phyloP scores from a whole-genome alignment of 148 eudicot genomes.

The Drosera capensis region DNA sequence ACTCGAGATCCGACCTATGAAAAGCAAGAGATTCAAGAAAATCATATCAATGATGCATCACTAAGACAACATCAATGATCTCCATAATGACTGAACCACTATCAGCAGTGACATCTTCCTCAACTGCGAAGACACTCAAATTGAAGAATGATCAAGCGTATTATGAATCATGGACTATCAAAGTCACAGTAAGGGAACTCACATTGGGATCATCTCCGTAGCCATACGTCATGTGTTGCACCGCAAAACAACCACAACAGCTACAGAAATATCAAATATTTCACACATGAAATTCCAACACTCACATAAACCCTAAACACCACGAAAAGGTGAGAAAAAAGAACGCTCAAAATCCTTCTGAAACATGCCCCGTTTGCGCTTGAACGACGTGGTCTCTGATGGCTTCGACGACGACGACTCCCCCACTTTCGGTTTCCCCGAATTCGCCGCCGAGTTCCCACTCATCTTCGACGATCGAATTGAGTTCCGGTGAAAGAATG shows the following conservation, averaged over 20 bases:
- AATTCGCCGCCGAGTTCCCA: conserved; percentile 30
- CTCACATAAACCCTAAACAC: neutral
- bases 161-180: too few relatives aligned
- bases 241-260: conserved; percentile 22
- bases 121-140: too few relatives aligned
- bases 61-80: too few relatives aligned
- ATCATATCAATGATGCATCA: too few relatives aligned
- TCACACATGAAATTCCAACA: too few relatives aligned
- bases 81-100: too few relatives aligned
- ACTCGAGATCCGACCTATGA: too few relatives aligned
- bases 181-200: conserved; percentile 18
- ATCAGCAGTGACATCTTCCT: too few relatives aligned
- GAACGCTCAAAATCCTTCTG: conserved; percentile 72
- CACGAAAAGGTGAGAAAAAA: neutral
- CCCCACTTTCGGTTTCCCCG: conserved; percentile 50
- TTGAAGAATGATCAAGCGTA: too few relatives aligned
- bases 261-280: neutral
- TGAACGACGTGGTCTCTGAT: conserved; percentile 42
- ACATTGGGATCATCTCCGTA: conserved; percentile 90
- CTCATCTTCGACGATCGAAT: too few relatives aligned
- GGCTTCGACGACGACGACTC: conserved; percentile 36
- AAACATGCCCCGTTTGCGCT: conserved; percentile 87
- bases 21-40: too few relatives aligned
- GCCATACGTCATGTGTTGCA: conserved; percentile 98
- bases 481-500: too few relatives aligned